Evolutionary conservation across 352 stramenopile species (phyloP).

Genomic region (Phytophthora pseudosyringae): DNA sequence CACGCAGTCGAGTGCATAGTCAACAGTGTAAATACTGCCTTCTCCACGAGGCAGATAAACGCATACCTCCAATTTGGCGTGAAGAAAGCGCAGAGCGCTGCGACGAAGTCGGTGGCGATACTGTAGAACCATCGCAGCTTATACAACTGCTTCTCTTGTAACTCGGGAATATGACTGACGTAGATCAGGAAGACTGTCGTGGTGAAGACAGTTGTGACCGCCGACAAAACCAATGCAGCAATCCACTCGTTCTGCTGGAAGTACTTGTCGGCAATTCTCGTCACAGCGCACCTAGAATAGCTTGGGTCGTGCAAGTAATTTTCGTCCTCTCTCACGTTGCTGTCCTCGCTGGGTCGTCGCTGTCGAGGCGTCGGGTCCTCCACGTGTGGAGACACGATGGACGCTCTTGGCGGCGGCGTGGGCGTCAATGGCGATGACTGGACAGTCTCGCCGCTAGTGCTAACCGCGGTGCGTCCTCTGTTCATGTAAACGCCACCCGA

Average conservation of each 20-base stretch:
- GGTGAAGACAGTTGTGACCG: constrained; percentile 36
- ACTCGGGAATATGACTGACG: constrained; percentile 49
- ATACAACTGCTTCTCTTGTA: constrained; percentile 63
- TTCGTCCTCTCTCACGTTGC: constrained; percentile 26
- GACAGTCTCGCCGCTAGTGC: constrained; percentile 32
- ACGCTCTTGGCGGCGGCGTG: constrained; percentile 11
- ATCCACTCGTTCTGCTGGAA: constrained; percentile 60
- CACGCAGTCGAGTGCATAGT: constrained; percentile 74
- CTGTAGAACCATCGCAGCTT: constrained; percentile 63
- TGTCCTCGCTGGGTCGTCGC: constrained; percentile 18
- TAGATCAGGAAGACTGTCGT: constrained; percentile 49
- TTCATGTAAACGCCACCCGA: constrained; percentile 1
- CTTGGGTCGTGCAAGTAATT: constrained; percentile 24
- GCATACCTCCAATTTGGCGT: constrained; percentile 76
- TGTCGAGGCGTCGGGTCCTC: constrained; percentile 10
- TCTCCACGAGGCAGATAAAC: constrained; percentile 70
- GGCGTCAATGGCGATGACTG: constrained; percentile 29
- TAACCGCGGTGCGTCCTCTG: constrained; percentile 32
- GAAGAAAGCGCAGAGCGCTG: constrained; percentile 57
- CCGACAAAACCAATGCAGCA: constrained; percentile 49
- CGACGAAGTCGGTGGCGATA: constrained; percentile 64
- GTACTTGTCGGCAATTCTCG: constrained; percentile 40
- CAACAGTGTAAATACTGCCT: constrained; percentile 69
- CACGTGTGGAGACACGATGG: constrained; percentile 11
- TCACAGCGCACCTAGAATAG: constrained; percentile 45